Base-by-base conservation (phyloP, 106 monocot genomes). In the Agapanthus africanus region DNA sequence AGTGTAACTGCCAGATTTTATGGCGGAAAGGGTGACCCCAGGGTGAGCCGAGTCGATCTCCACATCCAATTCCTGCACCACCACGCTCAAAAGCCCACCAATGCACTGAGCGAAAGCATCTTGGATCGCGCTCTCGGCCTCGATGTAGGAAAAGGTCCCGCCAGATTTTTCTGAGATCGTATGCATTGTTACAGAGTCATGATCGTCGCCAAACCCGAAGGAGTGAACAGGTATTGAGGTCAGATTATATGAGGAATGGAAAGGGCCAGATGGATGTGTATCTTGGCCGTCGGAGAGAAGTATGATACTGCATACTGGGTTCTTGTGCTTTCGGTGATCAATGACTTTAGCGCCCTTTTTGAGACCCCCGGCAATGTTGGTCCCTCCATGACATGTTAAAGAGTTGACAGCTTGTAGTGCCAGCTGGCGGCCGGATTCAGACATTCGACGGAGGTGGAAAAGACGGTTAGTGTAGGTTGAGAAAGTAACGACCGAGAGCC, bases 251-350 rank as follows among this genome's bases (percentile, higher is more conserved):
- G 23, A 22, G 11, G 47, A 34, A 60, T 26, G 28, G 5, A 42
- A 40, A 33, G 37, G 19, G n/a, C 5, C 9, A 32, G 71, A 30
- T 13, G 65, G 79, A 44, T 80, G 83, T 22, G 88, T 95, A 51
- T 95, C 95, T 59, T 95, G 95, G 25, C 95, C 95, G 52, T 95
- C 95, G 3, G 95, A 95, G 18, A 95, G 87, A 33, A 95, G 85
- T 42, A 95, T 82, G 30, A 95, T 81, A 73, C 88, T 85, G 64
- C 80, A 83, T 21, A 86, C 88, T 0, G 88, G 77, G 60, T 86
- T 91, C 65, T 79, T 85, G 33, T 83, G 71, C 34, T 44, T 77
- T 18, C 91, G 87, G 2, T 91, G 85, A 41, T 91, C 74, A 27
- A 91, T 75, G 28, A 95, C 91, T 73, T 85, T 88, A 2, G 73